A percentile compares a stretch with the other conserved stretches of the same genome.
Conservation (phyloP, 306 rosid genomes). For the Inga laurina region DNA sequence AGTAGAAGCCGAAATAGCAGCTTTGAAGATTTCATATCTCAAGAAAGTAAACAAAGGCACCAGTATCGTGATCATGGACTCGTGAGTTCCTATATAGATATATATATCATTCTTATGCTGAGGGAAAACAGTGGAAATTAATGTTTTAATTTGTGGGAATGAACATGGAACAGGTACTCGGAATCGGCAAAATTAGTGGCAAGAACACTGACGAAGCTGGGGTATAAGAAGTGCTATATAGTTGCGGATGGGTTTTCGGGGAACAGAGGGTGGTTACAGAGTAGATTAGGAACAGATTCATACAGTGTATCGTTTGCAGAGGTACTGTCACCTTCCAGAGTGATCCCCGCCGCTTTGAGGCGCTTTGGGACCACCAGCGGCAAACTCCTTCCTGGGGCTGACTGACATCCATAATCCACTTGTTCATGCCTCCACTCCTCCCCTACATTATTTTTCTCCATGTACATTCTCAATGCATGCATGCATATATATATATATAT, state of each 20-base stretch:
- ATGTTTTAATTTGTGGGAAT: not conserved
- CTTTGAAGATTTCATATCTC: slow-evolving; percentile 78
- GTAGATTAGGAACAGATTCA: slow-evolving; percentile 83
- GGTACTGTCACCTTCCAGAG: slow-evolving; percentile 84
- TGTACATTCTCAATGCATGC: no score
- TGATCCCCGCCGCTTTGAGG: slow-evolving; percentile 58
- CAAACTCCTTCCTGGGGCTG: slow-evolving; percentile 79
- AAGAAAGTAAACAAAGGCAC: slow-evolving; percentile 82
- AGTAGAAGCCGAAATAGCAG: slow-evolving; percentile 89
- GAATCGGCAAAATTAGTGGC: slow-evolving; percentile 86
- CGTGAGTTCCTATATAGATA: slow-evolving; percentile 51
- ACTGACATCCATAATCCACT: slow-evolving; percentile 35
- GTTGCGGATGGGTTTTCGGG: slow-evolving; percentile 96
- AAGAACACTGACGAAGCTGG: slow-evolving; percentile 64
- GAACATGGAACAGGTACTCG: slow-evolving; percentile 55
- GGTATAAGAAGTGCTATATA: slow-evolving; percentile 66
- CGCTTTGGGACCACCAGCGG: slow-evolving; percentile 65
- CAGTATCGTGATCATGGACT: slow-evolving; percentile 72
- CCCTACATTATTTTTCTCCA: not conserved
- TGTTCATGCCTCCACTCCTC: slow-evolving; percentile 33
- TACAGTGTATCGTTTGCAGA: slow-evolving; percentile 77
- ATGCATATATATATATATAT: no score
- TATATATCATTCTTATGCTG: not conserved
- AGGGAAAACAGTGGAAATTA: not conserved
- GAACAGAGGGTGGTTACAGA: slow-evolving; percentile 83